A percentile compares a stretch with the other conserved stretches of the same genome.
phyloP scores from a whole-genome alignment of 73 alveolate genomes.

The Paramecium primaurelia region DNA sequence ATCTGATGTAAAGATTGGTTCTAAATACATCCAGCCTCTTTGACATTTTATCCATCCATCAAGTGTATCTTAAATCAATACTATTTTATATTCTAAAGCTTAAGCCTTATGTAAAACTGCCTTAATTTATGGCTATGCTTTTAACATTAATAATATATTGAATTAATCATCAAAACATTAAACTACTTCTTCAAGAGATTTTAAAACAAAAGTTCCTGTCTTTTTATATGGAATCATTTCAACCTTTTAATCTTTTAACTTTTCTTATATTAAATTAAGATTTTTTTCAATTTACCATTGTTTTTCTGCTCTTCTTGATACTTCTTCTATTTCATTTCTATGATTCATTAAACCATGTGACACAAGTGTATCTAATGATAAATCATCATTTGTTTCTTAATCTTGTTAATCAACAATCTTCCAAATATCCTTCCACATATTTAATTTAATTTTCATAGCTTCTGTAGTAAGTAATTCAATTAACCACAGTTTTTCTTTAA shows the following conservation, averaged over 20 bases:
- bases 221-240: constrained; percentile 75
- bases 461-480: constrained; percentile 61
- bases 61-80: constrained; percentile 79
- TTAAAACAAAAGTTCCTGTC: constrained; percentile 73
- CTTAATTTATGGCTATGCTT: constrained; percentile 75
- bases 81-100: constrained; percentile 76
- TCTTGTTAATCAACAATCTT: constrained; percentile 69
- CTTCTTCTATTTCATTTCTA: constrained; percentile 88
- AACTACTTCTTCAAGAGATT: constrained; percentile 80
- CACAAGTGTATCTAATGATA: constrained; percentile 78
- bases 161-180: constrained; percentile 82
- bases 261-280: constrained; percentile 78
- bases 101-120: constrained; percentile 82
- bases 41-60: constrained; percentile 92
- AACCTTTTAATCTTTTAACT: constrained; percentile 70
- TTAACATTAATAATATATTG: constrained; percentile 74
- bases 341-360: constrained; percentile 74
- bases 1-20: constrained; percentile 99
- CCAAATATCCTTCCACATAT: constrained; percentile 92
- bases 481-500: constrained; percentile 57
- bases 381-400: constrained; percentile 76
- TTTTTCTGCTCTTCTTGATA: constrained; percentile 84
- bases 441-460: constrained; percentile 77
- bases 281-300: constrained; percentile 74
- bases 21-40: constrained; percentile 99